Conservation (phyloP, 768 basidiomycete genomes). For the Podaxis sp. region DNA sequence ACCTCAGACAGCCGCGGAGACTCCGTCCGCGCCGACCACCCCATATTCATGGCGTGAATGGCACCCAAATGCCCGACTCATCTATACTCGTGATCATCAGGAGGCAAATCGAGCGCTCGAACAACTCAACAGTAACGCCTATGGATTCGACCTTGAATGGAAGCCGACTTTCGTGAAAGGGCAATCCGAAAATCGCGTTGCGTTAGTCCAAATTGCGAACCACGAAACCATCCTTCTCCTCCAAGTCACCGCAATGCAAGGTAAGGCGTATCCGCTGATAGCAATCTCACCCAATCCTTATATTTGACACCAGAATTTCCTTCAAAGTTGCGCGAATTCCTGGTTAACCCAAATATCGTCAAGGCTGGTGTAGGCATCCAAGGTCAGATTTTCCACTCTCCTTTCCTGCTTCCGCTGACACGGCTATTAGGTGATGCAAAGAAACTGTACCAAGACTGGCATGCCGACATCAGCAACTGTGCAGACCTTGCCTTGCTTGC, state of each 20-base stretch:
- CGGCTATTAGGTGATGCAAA: conserved; percentile 55
- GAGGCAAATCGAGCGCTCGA: conserved; percentile 33
- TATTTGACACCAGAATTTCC: conserved; percentile 47
- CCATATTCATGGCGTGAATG: conserved; percentile 38
- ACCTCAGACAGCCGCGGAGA: conserved; percentile 9
- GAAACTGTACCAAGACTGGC: conserved; percentile 58
- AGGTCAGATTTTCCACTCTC: conserved; percentile 37
- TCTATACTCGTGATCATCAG: conserved; percentile 35
- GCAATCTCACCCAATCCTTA: background rate
- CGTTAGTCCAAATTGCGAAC: conserved; percentile 73
- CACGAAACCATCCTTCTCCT: conserved; percentile 56
- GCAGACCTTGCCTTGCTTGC: conserved; percentile 74
- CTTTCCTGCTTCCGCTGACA: conserved; percentile 12
- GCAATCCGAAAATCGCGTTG: conserved; percentile 60
- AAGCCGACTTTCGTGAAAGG: conserved; percentile 60
- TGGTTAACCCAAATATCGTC: conserved; percentile 50
- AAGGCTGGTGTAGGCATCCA: conserved; percentile 80
- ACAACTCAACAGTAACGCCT: conserved; percentile 28
- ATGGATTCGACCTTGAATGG: conserved; percentile 85
- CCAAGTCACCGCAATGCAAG: conserved; percentile 62
- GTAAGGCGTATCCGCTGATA: conserved; percentile 23
- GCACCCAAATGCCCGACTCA: conserved; percentile 28
- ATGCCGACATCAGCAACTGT: conserved; percentile 46
- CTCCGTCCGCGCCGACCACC: conserved; percentile 23
- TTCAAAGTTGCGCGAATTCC: conserved; percentile 44